A percentile compares a stretch with the other conserved stretches of the same genome.
phyloP scores from a whole-genome alignment of 805 yeast species.

The Barnettozyma salicaria region DNA sequence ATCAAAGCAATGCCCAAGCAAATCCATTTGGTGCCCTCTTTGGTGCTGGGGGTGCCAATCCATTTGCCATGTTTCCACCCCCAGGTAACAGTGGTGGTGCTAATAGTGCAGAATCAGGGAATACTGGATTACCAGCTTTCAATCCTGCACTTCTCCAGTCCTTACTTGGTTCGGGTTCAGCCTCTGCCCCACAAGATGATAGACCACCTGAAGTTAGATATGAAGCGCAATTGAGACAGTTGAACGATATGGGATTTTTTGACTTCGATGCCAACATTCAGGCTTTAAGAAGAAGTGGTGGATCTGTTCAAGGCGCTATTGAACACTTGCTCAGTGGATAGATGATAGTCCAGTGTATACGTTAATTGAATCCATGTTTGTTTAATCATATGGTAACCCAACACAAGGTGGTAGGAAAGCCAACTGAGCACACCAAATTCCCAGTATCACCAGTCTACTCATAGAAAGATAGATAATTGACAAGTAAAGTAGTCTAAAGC shows the following conservation, averaged over 20 bases:
- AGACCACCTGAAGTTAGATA: slow-evolving; percentile 80
- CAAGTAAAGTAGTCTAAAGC: too few relatives aligned
- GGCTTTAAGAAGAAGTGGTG: slow-evolving; percentile 93
- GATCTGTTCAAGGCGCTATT: slow-evolving; percentile 94
- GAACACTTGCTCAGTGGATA: slow-evolving; percentile 70
- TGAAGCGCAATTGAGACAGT: slow-evolving; percentile 63
- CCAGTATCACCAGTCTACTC: too few relatives aligned
- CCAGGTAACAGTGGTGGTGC: slow-evolving; percentile 24
- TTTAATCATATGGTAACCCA: too few relatives aligned
- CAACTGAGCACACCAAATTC: too few relatives aligned
- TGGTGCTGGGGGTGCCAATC: slow-evolving; percentile 30
- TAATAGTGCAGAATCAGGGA: slow-evolving; percentile 21
- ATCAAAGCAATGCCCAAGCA: slow-evolving; percentile 13
- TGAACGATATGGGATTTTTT: slow-evolving; percentile 80
- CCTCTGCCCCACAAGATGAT: slow-evolving; percentile 35
- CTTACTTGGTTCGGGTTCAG: slow-evolving; percentile 29
- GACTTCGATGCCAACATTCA: slow-evolving; percentile 89
- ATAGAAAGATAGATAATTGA: too few relatives aligned
- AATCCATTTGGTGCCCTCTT: slow-evolving; percentile 6
- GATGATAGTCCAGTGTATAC: too few relatives aligned
- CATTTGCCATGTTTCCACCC: slow-evolving; percentile 34
- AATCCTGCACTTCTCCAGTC: slow-evolving; percentile 44
- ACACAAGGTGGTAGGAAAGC: too few relatives aligned
- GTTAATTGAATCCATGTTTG: too few relatives aligned
- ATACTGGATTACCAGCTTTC: slow-evolving; percentile 33